phyloP scores from a whole-genome alignment of 176 grass and related monocot species.

The Luzula sylvatica region DNA sequence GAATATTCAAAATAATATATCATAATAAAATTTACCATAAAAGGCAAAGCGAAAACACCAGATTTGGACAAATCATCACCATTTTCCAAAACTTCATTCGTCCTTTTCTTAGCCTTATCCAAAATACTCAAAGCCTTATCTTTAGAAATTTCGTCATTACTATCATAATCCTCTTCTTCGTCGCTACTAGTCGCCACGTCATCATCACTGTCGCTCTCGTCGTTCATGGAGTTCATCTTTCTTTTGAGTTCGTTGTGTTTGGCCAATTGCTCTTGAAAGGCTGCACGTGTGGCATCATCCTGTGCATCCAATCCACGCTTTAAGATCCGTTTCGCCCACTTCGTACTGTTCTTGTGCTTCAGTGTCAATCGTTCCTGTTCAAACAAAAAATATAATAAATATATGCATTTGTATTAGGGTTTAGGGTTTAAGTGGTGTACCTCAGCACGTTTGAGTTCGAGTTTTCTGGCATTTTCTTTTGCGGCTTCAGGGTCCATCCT shows the following conservation, averaged over 20 bases:
- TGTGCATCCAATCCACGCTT: slow-evolving; percentile 70
- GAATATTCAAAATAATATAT: neutral
- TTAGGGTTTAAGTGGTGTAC: slow-evolving; percentile 21
- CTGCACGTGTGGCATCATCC: slow-evolving; percentile 84
- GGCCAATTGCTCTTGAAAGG: slow-evolving; percentile 69
- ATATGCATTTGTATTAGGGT: slow-evolving; percentile 3
- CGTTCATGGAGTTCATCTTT: slow-evolving; percentile 82
- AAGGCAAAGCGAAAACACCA: slow-evolving; percentile 79
- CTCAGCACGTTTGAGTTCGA: slow-evolving; percentile 85
- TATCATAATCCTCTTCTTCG: slow-evolving; percentile 30
- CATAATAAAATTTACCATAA: slow-evolving; percentile 48
- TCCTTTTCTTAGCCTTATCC: slow-evolving; percentile 69
- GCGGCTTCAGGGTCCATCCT: slow-evolving; percentile 61
- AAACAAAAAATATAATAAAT: neutral
- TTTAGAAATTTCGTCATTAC: slow-evolving; percentile 28
- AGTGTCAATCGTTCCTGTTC: slow-evolving; percentile 78
- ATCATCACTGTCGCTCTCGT: slow-evolving; percentile 55
- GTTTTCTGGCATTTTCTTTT: slow-evolving; percentile 64
- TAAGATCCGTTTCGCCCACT: slow-evolving; percentile 78
- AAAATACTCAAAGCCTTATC: slow-evolving; percentile 40
- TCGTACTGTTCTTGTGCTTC: slow-evolving; percentile 85
- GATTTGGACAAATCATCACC: slow-evolving; percentile 45
- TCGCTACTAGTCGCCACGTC: slow-evolving; percentile 42
- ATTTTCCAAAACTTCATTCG: slow-evolving; percentile 46
- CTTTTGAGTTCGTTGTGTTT: slow-evolving; percentile 65